Percentiles rank a stretch among this genome's conserved stretches.
Evolutionary conservation across 208 protist species (phyloP).

Genomic region (Trichomonas vaginalis): DNA sequence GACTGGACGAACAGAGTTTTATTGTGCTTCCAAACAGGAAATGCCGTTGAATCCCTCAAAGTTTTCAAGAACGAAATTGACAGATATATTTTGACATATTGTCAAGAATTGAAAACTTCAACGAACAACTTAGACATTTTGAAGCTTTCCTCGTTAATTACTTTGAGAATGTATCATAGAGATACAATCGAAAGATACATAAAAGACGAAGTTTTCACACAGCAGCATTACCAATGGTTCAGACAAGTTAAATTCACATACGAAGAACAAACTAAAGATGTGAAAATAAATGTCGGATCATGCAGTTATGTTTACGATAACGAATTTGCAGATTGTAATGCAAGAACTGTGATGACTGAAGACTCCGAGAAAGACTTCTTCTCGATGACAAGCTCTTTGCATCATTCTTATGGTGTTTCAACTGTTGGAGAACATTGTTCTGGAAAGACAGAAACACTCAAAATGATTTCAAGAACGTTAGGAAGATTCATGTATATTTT

Average conservation of each 20-base stretch:
- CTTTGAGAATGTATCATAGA: slow-evolving; percentile 80
- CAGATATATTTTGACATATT: slow-evolving; percentile 65
- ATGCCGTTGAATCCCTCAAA: slow-evolving; percentile 83
- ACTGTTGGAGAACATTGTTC: slow-evolving; percentile 48
- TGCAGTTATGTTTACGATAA: slow-evolving; percentile 34
- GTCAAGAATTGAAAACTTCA: slow-evolving; percentile 65
- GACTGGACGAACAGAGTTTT: slow-evolving; percentile 68
- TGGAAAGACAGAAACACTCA: slow-evolving; percentile 55
- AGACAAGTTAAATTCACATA: slow-evolving; percentile 28
- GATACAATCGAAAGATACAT: slow-evolving; percentile 76
- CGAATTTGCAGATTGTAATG: slow-evolving; percentile 40
- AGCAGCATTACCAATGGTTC: slow-evolving; percentile 73
- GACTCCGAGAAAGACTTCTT: slow-evolving; percentile 49
- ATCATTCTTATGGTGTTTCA: slow-evolving; percentile 45
- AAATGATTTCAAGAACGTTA: slow-evolving; percentile 47
- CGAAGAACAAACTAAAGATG: slow-evolving; percentile 42
- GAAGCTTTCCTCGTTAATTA: slow-evolving; percentile 77
- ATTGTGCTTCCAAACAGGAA: slow-evolving; percentile 56
- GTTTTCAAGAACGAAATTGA: slow-evolving; percentile 83
- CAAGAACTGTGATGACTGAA: slow-evolving; percentile 46
- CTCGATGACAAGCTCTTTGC: slow-evolving; percentile 49
- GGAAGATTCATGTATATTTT: slow-evolving; percentile 51
- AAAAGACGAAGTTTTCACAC: slow-evolving; percentile 51
- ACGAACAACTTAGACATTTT: slow-evolving; percentile 65
- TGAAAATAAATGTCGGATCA: slow-evolving; percentile 27